A percentile compares a stretch with the other conserved stretches of the same genome.
Conservation (phyloP, 2,329 filamentous ascomycete species). For the Bipolaris gigantea region DNA sequence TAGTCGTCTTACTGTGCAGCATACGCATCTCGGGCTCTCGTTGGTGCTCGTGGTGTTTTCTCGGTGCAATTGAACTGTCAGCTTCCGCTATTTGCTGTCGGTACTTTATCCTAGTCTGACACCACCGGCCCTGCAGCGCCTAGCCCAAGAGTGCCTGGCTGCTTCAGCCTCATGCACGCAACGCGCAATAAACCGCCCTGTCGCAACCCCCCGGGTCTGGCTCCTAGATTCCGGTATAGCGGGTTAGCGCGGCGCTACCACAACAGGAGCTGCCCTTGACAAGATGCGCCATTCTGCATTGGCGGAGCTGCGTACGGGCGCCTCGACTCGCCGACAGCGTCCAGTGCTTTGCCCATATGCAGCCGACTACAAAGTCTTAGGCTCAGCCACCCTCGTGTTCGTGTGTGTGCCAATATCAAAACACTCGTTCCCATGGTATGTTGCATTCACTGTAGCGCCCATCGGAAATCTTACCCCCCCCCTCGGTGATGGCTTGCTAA, state of each 20-base stretch:
- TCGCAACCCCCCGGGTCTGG: background rate
- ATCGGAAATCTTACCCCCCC: background rate
- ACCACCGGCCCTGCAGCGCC: background rate
- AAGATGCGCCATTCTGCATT: background rate
- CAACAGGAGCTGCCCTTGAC: background rate
- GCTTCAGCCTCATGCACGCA: background rate
- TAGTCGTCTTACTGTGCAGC: background rate
- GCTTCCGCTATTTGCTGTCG: constrained; percentile 7
- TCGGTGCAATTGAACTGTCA: constrained; percentile 11
- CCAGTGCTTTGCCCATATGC: background rate
- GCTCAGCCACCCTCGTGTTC: constrained; percentile 6
- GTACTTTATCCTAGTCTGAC: background rate
- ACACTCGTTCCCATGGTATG: background rate
- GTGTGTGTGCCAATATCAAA: background rate
- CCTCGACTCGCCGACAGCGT: background rate
- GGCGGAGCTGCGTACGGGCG: background rate
- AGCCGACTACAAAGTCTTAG: background rate
- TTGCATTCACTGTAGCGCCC: background rate
- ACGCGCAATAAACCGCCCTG: background rate
- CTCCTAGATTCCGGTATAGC: background rate
- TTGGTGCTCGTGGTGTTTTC: background rate
- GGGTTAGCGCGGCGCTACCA: background rate
- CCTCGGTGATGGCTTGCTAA: background rate
- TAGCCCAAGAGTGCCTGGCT: constrained; percentile 1
- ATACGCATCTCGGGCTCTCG: background rate